Evolutionary conservation across 2,329 filamentous ascomycete genomes (phyloP).

Genomic region (Aspergillus proliferans): DNA sequence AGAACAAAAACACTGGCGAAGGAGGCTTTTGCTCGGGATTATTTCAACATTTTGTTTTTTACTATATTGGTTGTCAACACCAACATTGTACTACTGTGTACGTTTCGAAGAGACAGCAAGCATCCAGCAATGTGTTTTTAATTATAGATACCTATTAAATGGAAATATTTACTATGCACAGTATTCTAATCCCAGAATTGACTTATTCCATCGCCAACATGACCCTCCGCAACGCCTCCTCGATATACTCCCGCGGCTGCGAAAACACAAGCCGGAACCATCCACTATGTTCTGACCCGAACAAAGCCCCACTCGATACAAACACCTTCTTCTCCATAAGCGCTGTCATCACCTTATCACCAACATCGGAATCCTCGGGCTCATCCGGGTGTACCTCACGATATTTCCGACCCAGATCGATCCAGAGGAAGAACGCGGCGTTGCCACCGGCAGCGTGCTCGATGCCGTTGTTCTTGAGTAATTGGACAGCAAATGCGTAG

Average conservation of each 20-base stretch:
- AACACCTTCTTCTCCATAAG: slow-evolving; percentile 34
- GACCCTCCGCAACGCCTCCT: slow-evolving; percentile 28
- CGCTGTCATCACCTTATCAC: slow-evolving; percentile 26
- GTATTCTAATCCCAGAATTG: no score
- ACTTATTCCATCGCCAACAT: slow-evolving; percentile 10
- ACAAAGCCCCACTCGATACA: slow-evolving; percentile 28
- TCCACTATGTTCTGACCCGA: slow-evolving; percentile 34
- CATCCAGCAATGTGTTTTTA: no score
- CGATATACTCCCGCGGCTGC: slow-evolving; percentile 24
- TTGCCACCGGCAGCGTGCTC: slow-evolving; percentile 45
- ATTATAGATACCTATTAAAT: no score
- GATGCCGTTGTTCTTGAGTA: slow-evolving; percentile 39
- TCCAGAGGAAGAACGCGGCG: slow-evolving; percentile 54
- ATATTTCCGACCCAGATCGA: slow-evolving; percentile 41
- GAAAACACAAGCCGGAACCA: slow-evolving; percentile 42
- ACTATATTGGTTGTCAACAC: no score
- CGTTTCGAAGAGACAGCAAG: no score
- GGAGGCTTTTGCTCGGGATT: no score
- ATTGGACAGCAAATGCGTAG: slow-evolving; percentile 35
- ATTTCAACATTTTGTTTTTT: no score
- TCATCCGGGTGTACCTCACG: slow-evolving; percentile 14
- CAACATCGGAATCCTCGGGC: slow-evolving; percentile 8
- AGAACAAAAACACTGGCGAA: no score
- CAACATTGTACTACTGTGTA: no score
- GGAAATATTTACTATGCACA: no score